phyloP scores from a whole-genome alignment of 257 asterid genomes.

The Linaria vulgaris region DNA sequence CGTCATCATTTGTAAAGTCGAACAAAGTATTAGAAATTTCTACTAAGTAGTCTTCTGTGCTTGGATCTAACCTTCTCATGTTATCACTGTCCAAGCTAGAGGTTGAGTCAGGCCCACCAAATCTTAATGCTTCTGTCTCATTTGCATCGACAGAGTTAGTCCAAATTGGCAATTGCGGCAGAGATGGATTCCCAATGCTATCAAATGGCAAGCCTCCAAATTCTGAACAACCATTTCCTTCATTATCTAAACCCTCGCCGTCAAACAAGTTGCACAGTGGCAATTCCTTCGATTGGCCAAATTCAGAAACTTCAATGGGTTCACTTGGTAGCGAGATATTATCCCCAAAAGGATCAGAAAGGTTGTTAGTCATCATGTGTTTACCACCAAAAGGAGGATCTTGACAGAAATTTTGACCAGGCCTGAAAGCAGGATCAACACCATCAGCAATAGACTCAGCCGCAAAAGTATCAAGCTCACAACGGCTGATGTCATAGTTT shows the following conservation, averaged over 20 bases:
- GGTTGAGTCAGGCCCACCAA: not conserved
- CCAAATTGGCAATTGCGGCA: constrained; percentile 35
- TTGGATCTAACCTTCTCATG: constrained; percentile 32
- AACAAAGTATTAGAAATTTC: constrained; percentile 29
- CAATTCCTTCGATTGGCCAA: constrained; percentile 34
- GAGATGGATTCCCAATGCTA: constrained; percentile 38
- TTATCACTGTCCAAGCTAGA: constrained; percentile 19
- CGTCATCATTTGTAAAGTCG: constrained; percentile 39
- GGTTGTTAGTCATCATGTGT: constrained; percentile 16
- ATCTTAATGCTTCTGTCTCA: constrained; percentile 23
- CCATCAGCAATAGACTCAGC: constrained; percentile 24
- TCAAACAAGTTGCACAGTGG: constrained; percentile 34
- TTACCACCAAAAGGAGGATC: constrained; percentile 6
- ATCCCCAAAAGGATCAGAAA: constrained; percentile 30
- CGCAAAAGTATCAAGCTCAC: constrained; percentile 15
- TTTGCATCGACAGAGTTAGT: constrained; percentile 17
- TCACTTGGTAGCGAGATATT: not conserved
- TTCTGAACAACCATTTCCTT: constrained; percentile 29
- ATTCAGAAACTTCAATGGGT: constrained; percentile 21
- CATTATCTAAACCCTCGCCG: constrained; percentile 37
- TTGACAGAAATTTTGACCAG: constrained; percentile 22
- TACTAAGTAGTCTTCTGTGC: constrained; percentile 41
- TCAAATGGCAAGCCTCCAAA: constrained; percentile 40
- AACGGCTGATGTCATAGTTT: not conserved
- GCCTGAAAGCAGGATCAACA: constrained; percentile 25